phyloP scores from a whole-genome alignment of 495 filamentous ascomycete genomes.

The Lasiosphaeria ovina region DNA sequence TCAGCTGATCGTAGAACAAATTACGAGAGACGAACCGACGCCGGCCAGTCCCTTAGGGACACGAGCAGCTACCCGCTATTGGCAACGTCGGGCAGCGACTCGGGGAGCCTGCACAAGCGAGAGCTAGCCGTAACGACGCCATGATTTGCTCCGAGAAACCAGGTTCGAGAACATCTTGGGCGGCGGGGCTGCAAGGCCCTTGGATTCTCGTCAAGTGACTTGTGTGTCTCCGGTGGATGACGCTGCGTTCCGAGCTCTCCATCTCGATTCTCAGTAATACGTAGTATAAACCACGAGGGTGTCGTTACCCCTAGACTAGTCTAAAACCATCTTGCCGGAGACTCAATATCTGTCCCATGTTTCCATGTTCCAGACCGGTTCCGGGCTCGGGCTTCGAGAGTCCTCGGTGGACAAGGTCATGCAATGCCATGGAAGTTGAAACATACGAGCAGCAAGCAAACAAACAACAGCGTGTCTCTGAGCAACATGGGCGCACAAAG shows the following conservation, averaged over 20 bases:
- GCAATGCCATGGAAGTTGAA: no score
- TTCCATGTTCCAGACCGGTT: no score
- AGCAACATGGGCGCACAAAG: not conserved
- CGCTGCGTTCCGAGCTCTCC: not conserved
- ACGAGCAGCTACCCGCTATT: not conserved
- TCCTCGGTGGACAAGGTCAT: no score
- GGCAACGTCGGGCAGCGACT: conserved; percentile 2
- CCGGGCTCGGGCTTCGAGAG: no score
- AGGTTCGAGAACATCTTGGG: not conserved
- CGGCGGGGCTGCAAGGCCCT: conserved; percentile 1
- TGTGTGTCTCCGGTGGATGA: not conserved
- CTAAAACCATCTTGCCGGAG: not conserved
- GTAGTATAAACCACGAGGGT: not conserved
- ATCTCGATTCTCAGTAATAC: not conserved
- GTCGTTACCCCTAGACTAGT: not conserved
- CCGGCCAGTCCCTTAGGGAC: not conserved
- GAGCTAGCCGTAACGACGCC: not conserved
- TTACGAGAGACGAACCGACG: conserved; percentile 16
- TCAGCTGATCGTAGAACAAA: conserved; percentile 9
- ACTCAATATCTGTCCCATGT: no score
- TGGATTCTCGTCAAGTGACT: conserved; percentile 3
- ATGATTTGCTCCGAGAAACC: not conserved
- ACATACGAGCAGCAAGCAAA: not conserved
- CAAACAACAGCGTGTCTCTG: not conserved
- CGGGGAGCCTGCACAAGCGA: not conserved